These are phyloP conservation scores for Wickerhamomyces sp. DNA, from an alignment of 1,139 yeast genomes.

Conservation along the genomic window DNA sequence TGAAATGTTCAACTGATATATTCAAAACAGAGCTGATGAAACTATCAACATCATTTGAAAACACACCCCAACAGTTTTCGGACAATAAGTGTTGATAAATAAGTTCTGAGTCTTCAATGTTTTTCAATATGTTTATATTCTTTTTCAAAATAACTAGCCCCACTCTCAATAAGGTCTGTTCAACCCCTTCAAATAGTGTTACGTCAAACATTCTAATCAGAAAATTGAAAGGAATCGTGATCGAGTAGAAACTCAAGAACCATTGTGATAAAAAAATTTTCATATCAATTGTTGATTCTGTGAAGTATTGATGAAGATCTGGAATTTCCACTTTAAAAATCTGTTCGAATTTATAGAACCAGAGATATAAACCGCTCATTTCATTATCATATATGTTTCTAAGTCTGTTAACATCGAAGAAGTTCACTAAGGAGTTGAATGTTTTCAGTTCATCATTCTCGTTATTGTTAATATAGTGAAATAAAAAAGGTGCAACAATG, in stretches of 20 bases:
- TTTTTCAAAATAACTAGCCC: constrained; percentile 52
- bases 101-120: constrained; percentile 55
- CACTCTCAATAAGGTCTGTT: constrained; percentile 55
- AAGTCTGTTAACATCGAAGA: constrained; percentile 61
- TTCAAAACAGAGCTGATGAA: constrained; percentile 41
- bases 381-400: constrained; percentile 57
- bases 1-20: constrained; percentile 20
- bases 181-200: constrained; percentile 61
- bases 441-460: constrained; percentile 37
- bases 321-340: constrained; percentile 40
- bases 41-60: constrained; percentile 41
- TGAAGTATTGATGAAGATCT: constrained; percentile 43
- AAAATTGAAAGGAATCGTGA: constrained; percentile 53
- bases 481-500: constrained; percentile 57
- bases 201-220: constrained; percentile 50
- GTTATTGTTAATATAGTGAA: constrained; percentile 37
- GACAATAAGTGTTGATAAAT: constrained; percentile 58
- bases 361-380: constrained; percentile 50
- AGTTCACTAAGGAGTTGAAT: constrained; percentile 51
- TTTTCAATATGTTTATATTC: constrained; percentile 49
- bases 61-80: constrained; percentile 44
- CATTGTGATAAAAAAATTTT: constrained; percentile 54
- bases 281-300: constrained; percentile 35
- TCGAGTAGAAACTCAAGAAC: constrained; percentile 64
- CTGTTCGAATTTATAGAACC: constrained; percentile 49